Percentiles rank a stretch among this genome's conserved stretches.
phyloP scores from a whole-genome alignment of 2,329 filamentous ascomycete genomes.

The Madurella fahalii region DNA sequence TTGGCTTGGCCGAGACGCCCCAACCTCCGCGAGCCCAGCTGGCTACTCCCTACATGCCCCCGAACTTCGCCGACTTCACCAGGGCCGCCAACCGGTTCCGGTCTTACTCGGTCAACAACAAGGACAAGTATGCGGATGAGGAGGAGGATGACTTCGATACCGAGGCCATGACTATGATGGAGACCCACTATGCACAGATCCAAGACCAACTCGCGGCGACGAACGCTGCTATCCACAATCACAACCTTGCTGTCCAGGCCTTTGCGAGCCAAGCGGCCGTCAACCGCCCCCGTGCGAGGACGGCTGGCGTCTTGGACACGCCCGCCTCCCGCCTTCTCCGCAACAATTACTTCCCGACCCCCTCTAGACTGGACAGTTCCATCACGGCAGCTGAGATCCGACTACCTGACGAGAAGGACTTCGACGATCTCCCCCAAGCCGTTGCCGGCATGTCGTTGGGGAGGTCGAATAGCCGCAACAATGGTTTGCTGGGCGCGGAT shows the following conservation, averaged over 20 bases:
- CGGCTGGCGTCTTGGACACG: constrained; percentile 84
- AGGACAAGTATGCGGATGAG: constrained; percentile 91
- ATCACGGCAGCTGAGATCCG: constrained; percentile 72
- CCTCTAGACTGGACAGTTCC: constrained; percentile 66
- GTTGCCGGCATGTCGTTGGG: constrained; percentile 76
- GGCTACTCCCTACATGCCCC: constrained; percentile 64
- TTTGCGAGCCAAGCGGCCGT: constrained; percentile 80
- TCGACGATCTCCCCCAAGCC: constrained; percentile 74
- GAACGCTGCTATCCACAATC: constrained; percentile 72
- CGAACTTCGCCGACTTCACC: constrained; percentile 70
- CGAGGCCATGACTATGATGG: constrained; percentile 48
- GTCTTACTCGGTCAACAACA: constrained; percentile 97
- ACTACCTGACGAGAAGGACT: constrained; percentile 70
- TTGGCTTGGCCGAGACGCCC: constrained; percentile 90
- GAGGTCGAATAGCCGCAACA: constrained; percentile 60
- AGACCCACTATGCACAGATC: constrained; percentile 56
- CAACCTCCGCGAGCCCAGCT: constrained; percentile 73
- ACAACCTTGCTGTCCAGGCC: constrained; percentile 89
- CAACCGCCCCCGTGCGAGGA: constrained; percentile 82
- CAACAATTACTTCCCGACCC: constrained; percentile 67
- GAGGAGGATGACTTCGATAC: constrained; percentile 72
- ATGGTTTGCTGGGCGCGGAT: constrained; percentile 66
- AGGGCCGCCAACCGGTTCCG: constrained; percentile 83
- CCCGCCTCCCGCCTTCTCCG: constrained; percentile 63
- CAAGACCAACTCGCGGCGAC: constrained; percentile 62